Evolutionary conservation across 164 flowering plant species (phyloP), one percentile per base, ranked within the genome.

Genomic region (Vitis rotundifolia): DNA sequence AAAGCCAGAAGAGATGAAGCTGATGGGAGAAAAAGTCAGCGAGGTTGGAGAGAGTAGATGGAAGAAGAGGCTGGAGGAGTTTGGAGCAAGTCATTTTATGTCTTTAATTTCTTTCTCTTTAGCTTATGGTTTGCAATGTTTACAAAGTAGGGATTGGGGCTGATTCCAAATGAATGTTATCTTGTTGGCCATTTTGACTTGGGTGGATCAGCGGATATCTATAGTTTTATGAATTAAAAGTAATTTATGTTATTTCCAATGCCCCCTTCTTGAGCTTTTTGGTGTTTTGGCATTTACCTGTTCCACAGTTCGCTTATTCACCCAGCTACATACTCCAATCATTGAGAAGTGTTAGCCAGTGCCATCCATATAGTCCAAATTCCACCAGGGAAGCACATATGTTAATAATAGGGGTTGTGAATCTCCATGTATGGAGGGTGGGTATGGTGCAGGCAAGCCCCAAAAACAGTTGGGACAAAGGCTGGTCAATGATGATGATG

Each of bases 401-500:
- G 44, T 37, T 37, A 37, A 37, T 37, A 49, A 64, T 49, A 26
- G 67, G 67, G 22, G 19, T 18, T 11, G 10, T 15, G 31, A 14
- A 51, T 5, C 50, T 49, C 29, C 67, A 49, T 13, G 6, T 49
- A 31, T 49, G 56, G 67, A 51, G 49, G 49, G 67, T 49, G 26
- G 67, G 54, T 49, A 49, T 18, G 14, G 28, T 18, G 60, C 9
- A 19, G 29, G 52, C n/a, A 31, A 48, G 29, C 28, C 49, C 48
- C 16, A 5, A 68, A 50, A 29, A 4, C 16, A 52, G 72, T 69
- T 65, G 66, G 72, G 59, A 51, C 59, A 61, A 29, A 6, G 14
- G 28, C 14, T 44, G 63, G 31, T 52, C 66, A 61, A 61, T 62
- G 66, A 70, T 61, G 61, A 53, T 5, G 55, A 8, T 51, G 64